Base-by-base conservation (phyloP, 2,329 filamentous ascomycete genomes). In the Cladosporium sp. region DNA sequence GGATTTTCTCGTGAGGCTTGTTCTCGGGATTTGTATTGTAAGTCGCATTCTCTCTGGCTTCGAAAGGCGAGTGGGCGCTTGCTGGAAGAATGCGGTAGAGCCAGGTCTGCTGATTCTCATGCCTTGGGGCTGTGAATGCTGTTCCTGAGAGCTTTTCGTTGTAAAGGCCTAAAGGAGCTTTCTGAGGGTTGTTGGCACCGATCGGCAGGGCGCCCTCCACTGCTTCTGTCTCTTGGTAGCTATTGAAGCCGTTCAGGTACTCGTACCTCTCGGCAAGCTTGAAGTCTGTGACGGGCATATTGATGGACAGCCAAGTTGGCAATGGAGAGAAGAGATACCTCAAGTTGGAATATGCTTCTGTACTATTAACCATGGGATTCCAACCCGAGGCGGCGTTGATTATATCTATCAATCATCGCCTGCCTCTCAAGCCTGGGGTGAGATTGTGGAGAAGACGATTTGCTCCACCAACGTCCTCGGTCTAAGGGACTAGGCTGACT, bases 181-280 rank as follows among this genome's bases (percentile, higher is more conserved):
- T 88, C 66, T 94, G 88, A 0, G 89, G 89, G 2, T 86, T 88
- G 73, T 94, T 95, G 36, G 84, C 79, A 43, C 79, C 88, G 52
- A 88, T 64, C 7, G 89, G 88, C 4, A 92, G 75, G 4, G 88
- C 84, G 15, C 83, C 85, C 13, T 83, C 75, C 50, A 92, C 73
- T 38, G 88, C 87, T 74, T 93, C 88, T 38, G 85, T 82, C 85
- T 92, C 85, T 67, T 89, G 80, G 65, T 91, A 84, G 41, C 77
- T 82, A 67, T 79, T 78, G 73, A 93, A 91, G 67, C 88, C 88
- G 72, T 83, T 86, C 62, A 83, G 84, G 69, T 93, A 93, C 52
- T 73, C 75, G 73, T 93, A 93, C 57, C 80, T 83, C 65, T 86
- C 83, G 33, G 77, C 73, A 52, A 78, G 75, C 41, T 67, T 73